Evolutionary conservation across 2,329 filamentous ascomycete genomes (phyloP), one percentile per base, ranked within the genome.

Genomic region (Didymella segeticola): DNA sequence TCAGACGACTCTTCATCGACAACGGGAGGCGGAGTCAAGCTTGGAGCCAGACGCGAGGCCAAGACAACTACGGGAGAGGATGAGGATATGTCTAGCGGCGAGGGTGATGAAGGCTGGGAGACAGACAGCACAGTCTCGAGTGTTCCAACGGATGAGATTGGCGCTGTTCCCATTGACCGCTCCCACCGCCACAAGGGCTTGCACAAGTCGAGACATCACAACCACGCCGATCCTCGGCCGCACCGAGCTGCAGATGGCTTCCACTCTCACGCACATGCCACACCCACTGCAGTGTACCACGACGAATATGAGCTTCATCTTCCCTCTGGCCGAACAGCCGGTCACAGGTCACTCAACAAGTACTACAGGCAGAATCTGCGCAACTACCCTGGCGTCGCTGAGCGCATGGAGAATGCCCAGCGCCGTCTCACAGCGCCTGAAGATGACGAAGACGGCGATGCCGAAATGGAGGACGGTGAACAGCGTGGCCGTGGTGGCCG

Each of bases 341-440:
- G 95, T 31, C 95, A 99, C 74, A 86, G 95, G 41, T 95, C 91
- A 7, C 78, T 96, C 47, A 89, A 90, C 70, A 87, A 85, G 63
- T 98, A 98, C 78, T 99, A 87, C 79, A 88, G 91, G 55, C 95
- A 99, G 78, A 98, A 98, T 76, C 81, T 99, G 36, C 87, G 89
- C 75, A 90, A 86, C 74, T 89, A 96, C 73, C 92, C 92, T 2
- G 87, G 89, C 2, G 79, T 87, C 0, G 89, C 89, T 53, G 92
- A 96, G 76, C 88, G 90, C 47, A 82, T 85, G 52, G 80, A 88
- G 60, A 83, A 90, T 33, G 79, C 87, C 51, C 83, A 90, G 53
- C 86, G 86, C 64, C 80, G 88, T 54, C 82, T 90, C 53, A 83
- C 88, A 57, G 77, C 76, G 15, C 77, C 77, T 11, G 76, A 76